Evolutionary conservation across 2,329 filamentous ascomycete species (phyloP), one percentile per base, ranked within the genome.

Genomic region (Cercospora beticola): DNA sequence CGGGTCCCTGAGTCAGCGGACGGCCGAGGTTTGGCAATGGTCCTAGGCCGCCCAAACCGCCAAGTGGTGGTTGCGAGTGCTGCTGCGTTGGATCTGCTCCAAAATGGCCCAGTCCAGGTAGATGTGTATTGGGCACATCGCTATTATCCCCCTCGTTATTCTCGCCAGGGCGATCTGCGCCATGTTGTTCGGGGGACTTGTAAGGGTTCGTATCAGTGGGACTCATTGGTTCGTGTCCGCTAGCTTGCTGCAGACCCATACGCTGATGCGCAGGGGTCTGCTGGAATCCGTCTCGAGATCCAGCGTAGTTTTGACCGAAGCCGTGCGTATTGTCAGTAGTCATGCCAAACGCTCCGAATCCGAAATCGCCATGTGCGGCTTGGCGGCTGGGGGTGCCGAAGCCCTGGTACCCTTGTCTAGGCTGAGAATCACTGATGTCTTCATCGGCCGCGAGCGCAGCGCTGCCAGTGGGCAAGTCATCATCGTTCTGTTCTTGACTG

Each of bases 171-270:
- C 73, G 73, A 59, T 92, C 89, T 5, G 83, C 83, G 56, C 89
- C 89, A 28, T 93, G 91, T 43, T 90, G 91, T 7, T 91, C 88
- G 2, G 95, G 95, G 78, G 94, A 98, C 72, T 94, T 92, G 78
- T 95, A 99, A 1, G 95, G 95, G 77, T 99, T 99, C 3, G 95
- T 98, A 76, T 97, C 92, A 0, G 94, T 95, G 10, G 95, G 95
- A 78, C 94, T 98, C 76, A 92, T 87, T 0, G 92, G 90, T 68
- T 93, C 92, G 72, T 89, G 76, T 28, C 77, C 79, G 66, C 81
- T 80, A 40, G 69, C 71, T 62, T 83, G 81, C 59, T 81, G 79
- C 63, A 83, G 78, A 62, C 81, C 82, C 28, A 70, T 72, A 64
- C 79, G 79, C 62, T 81, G 80, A 49, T 83, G 81, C 10, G 73